Base-by-base conservation (phyloP, 805 yeast species). In the Kockiozyma suomiensis region DNA sequence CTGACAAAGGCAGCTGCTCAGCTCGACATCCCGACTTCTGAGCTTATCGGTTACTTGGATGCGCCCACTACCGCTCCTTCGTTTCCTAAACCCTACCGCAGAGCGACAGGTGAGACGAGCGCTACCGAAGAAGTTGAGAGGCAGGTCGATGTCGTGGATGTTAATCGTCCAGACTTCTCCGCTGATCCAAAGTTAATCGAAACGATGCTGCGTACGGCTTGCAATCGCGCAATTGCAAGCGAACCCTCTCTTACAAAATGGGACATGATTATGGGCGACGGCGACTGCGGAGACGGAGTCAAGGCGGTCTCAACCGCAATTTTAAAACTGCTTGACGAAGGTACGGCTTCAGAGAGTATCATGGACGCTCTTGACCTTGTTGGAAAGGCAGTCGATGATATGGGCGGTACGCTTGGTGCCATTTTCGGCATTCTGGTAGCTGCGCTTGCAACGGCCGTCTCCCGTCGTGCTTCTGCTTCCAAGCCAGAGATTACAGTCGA, bases 381-480 rank as follows among this genome's bases (percentile, higher is more conserved):
- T 17, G 87, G 97, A 1, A 96, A 89, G 56, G 73, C 87, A 25
- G 90, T 91, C 38, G 97, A 92, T 70, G 84, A 84, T 57, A 93
- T 93, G 97, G 98, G 97, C 51, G 98, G 98, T 53, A 93, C 98
- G 0, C 88, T 96, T 0, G 98, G 98, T 55, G 97, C 97, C 0
- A 74, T 92, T 37, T 93, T 92, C 73, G 89, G 97, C 1, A 92
- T 92, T 55, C 88, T 80, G 73, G 77, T 93, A 60, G 84, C 96
- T 28, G 89, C 96, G 1, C 79, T 91, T 61, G 86, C 87, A 35
- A 51, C 62, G n/a, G 53, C 59, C 3, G 47, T 61, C 19, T 70
- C 45, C 12, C 37, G 47, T 35, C 52, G 50, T 26, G 61, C 50
- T 6, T 10, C 33, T 4, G 37, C 40, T 1, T 41, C 17, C n/a